These are phyloP conservation scores for Phytophthora crassamura DNA, from an alignment of 352 stramenopile species.

Conservation along the genomic window DNA sequence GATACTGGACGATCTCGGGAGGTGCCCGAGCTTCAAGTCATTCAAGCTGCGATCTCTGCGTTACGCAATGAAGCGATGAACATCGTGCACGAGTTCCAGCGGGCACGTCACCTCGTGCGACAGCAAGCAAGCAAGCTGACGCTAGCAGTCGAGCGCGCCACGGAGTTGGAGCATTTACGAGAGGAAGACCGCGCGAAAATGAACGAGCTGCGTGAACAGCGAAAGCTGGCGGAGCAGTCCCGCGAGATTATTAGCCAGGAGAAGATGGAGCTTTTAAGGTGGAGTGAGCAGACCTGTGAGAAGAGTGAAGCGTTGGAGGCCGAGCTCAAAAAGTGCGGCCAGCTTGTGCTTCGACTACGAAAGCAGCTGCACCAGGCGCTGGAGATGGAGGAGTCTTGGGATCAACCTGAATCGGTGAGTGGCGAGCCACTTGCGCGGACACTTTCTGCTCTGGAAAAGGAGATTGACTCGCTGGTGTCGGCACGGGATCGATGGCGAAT, in stretches of 20 bases:
- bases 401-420: conserved; percentile 1
- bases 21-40: conserved; percentile 52
- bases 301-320: conserved; percentile 53
- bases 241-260: conserved; percentile 69
- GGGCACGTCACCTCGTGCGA: conserved; percentile 35
- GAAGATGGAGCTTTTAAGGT: conserved; percentile 67
- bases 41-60: conserved; percentile 52
- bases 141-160: conserved; percentile 26
- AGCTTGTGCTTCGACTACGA: conserved; percentile 25
- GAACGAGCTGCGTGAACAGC: conserved; percentile 52
- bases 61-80: conserved; percentile 59
- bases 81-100: conserved; percentile 60
- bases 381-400: conserved; percentile 7
- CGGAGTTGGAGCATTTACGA: conserved; percentile 53
- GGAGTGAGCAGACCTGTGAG: conserved; percentile 64
- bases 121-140: conserved; percentile 50
- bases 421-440: conserved; percentile 12
- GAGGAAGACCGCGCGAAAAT: conserved; percentile 44
- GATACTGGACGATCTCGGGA: conserved; percentile 10
- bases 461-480: conserved; percentile 29
- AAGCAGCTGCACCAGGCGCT: conserved; percentile 36
- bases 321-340: conserved; percentile 43
- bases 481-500: conserved; percentile 30
- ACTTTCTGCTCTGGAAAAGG: conserved; percentile 28
- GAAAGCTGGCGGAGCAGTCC: conserved; percentile 56